These are phyloP conservation scores for Populus davidiana DNA, from an alignment of 345 rosid species.

Conservation along the genomic window DNA sequence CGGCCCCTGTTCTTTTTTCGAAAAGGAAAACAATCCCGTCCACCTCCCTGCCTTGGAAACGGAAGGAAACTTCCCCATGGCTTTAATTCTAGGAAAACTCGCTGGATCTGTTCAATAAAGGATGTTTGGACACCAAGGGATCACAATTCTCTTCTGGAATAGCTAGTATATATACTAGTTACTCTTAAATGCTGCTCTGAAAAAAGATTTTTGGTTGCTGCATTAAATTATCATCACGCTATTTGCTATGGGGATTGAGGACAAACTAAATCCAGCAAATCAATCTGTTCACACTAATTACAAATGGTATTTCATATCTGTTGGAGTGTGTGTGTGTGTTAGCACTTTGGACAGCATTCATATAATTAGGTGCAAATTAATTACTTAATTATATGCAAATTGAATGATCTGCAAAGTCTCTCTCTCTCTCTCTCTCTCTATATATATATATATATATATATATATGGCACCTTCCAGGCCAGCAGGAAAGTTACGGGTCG, in stretches of 20 bases:
- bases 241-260: background rate
- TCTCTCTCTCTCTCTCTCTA: too few relatives aligned
- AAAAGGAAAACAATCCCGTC: too few relatives aligned
- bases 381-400: too few relatives aligned
- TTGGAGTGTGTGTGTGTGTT: too few relatives aligned
- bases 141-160: background rate
- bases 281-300: background rate
- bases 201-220: too few relatives aligned
- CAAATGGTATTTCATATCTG: background rate
- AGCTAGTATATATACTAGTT: background rate
- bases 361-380: too few relatives aligned
- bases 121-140: conserved; percentile 13
- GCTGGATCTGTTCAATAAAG: conserved; percentile 2
- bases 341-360: too few relatives aligned
- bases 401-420: too few relatives aligned
- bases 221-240: background rate
- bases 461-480: background rate
- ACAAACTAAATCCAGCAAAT: background rate
- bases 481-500: background rate
- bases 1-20: too few relatives aligned
- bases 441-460: too few relatives aligned
- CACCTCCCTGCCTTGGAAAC: background rate
- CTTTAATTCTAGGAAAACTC: background rate
- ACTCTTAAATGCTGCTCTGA: too few relatives aligned
- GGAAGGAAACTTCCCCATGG: background rate